phyloP scores from a whole-genome alignment of 2,329 filamentous ascomycete species.

The Pseudocercospora fuligena region DNA sequence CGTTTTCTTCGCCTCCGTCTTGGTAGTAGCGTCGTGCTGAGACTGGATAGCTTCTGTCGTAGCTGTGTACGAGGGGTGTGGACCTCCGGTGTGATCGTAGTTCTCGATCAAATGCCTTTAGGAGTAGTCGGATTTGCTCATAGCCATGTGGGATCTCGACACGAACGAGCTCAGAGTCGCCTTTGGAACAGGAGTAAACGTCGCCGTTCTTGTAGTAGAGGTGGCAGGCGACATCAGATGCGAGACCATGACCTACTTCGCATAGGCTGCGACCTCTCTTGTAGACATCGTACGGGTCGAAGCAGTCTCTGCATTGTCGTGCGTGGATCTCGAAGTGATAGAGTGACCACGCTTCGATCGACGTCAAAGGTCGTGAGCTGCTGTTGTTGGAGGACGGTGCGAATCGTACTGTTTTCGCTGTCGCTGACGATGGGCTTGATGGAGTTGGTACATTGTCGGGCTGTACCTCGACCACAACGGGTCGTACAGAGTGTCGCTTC shows the following conservation, averaged over 20 bases:
- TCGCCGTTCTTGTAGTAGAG: slow-evolving; percentile 47
- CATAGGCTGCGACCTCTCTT: slow-evolving; percentile 48
- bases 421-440: slow-evolving; percentile 31
- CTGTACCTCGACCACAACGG: slow-evolving; percentile 35
- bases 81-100: slow-evolving; percentile 37
- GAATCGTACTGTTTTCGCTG: slow-evolving; percentile 40
- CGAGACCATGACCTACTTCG: slow-evolving; percentile 49
- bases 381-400: slow-evolving; percentile 34
- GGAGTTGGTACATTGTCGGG: slow-evolving; percentile 31
- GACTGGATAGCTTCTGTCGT: slow-evolving; percentile 50
- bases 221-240: slow-evolving; percentile 50
- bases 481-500: slow-evolving; percentile 26
- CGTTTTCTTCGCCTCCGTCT: slow-evolving; percentile 14
- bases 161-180: slow-evolving; percentile 49
- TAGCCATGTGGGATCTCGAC: slow-evolving; percentile 52
- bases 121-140: slow-evolving; percentile 45
- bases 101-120: slow-evolving; percentile 49
- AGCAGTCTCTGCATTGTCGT: slow-evolving; percentile 50
- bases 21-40: slow-evolving; percentile 41
- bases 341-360: slow-evolving; percentile 51
- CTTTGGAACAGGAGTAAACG: slow-evolving; percentile 36
- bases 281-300: slow-evolving; percentile 51
- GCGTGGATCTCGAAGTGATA: slow-evolving; percentile 56
- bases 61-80: slow-evolving; percentile 46
- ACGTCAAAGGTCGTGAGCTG: slow-evolving; percentile 48